Base-by-base conservation (phyloP, 2,329 filamentous ascomycete genomes). In the Fusarium foetens region DNA sequence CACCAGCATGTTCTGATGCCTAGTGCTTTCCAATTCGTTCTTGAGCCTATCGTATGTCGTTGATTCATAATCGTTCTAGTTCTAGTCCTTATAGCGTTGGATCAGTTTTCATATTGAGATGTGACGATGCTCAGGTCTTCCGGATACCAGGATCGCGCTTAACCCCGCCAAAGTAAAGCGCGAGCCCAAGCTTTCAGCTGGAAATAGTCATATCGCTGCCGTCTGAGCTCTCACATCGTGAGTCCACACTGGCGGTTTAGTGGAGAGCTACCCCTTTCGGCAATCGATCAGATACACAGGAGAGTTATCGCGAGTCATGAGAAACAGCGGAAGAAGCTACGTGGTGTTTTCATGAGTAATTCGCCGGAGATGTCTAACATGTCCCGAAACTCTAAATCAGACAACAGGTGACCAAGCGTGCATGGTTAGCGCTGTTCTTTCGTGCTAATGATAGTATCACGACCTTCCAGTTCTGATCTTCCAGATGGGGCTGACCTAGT, bases 11-110 rank as follows among this genome's bases (percentile, higher is more conserved):
- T 17, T 36, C 4, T 36, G 11, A 36, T 51, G 7, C 19, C 16
- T 14, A 4, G 3, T 33, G n/a, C 8, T 3, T 23, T 35, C 5
- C 8, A 51, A 10, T 5, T 25, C 46, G 29, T 35, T 35, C 46
- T 4, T 25, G 29, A 19, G 12, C 46, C 46, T 51, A 35, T 51
- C 4, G 8, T 3, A 10, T 19, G 12, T 35, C 12, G 2, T 35
- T 35, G 29, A 51, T 25, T 35, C 29, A 51, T 10, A 33, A 51
- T 51, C 6, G 12, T 5, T 19, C 4, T 10, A 23, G n/a, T 19
- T 35, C 17, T 0, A 23, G n/a, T 1, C 46, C 21, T 6, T 8
- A 8, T 7, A 14, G n/a, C 10, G 8, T 23, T 23, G 8, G 4
- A 23, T 51, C 29, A 25, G 4, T 25, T 51, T 35, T 52, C 33